Evolutionary conservation across 23 red algal species (phyloP), one percentile per base, ranked within the genome.

Genomic region (Gracilaria caudata): DNA sequence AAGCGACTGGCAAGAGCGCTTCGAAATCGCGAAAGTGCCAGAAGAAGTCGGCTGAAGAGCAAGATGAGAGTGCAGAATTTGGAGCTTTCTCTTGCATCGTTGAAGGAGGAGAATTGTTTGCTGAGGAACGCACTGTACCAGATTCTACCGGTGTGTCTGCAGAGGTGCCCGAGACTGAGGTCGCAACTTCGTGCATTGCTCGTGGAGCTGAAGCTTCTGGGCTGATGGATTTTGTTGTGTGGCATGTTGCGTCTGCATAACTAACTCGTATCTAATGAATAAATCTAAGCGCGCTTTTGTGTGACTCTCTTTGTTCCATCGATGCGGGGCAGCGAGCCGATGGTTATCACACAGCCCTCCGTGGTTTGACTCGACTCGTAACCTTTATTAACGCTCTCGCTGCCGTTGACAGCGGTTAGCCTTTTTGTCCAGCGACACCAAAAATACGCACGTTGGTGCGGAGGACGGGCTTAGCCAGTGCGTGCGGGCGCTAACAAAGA

Each of bases 61-160:
- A 75, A 75, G 43, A 43, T 75, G 70, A n/a, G 70, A 9, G 70
- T 75, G 38, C 70, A 75, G 25, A 49, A 21, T 43, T 75, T 75
- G 70, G 70, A 75, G 24, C 5, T 43, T 5, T 38, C 70, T 0
- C 24, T 75, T 4, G 20, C 39, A 2, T 46, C 39, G 21, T n/a
- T 75, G 19, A 45, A 29, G 21, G 20, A 43, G 70, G 70, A 75
- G 40, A 75, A 75, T 36, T 2, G 25, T 3, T 1, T 29, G 70
- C 33, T 75, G 21, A n/a, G 40, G 24, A 45, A 47, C 26, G 37
- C 39, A n/a, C 21, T 75, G 70, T 29, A 21, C 49, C 38, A 75
- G 0, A 26, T 75, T 24, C 33, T 75, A 7, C 70, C 70, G 37
- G 38, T 25, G 1, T 75, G 70, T 36, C 1, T 47, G 24, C 70